Evolutionary conservation across 148 eudicot species (phyloP).

Genomic region (Camellia lanceoleosa): DNA sequence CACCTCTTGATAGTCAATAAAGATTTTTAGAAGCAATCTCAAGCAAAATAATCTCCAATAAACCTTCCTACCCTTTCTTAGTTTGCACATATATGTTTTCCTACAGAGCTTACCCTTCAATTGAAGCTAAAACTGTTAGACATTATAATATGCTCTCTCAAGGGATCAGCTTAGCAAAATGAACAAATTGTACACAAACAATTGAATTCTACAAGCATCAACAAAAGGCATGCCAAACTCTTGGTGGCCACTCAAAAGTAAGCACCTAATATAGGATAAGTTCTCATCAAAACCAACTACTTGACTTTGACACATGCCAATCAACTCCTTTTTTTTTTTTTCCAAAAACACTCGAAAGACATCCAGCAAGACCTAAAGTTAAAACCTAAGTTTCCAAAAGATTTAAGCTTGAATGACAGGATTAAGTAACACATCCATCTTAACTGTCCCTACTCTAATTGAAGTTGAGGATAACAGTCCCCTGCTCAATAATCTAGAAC

Average conservation of each 20-base stretch:
- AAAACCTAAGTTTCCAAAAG: background rate
- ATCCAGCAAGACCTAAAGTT: background rate
- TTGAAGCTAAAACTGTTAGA: background rate
- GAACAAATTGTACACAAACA: too few relatives aligned
- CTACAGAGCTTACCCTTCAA: too few relatives aligned
- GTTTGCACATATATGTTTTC: too few relatives aligned
- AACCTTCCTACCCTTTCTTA: too few relatives aligned
- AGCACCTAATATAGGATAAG: too few relatives aligned
- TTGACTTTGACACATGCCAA: too few relatives aligned
- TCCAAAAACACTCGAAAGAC: background rate
- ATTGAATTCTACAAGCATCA: background rate
- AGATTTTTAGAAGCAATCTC: too few relatives aligned
- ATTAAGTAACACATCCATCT: too few relatives aligned
- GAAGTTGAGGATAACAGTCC: background rate
- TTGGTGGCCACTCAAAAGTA: background rate
- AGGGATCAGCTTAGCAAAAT: too few relatives aligned
- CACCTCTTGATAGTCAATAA: background rate
- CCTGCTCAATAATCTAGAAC: background rate
- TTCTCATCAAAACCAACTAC: too few relatives aligned
- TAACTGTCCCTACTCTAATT: background rate
- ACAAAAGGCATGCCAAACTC: background rate
- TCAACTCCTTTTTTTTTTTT: background rate
- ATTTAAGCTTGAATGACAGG: background rate
- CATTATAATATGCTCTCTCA: background rate
- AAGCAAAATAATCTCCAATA: too few relatives aligned